Base-by-base conservation (phyloP, 2,329 filamentous ascomycete species). In the Ascocoryne sarcoides region DNA sequence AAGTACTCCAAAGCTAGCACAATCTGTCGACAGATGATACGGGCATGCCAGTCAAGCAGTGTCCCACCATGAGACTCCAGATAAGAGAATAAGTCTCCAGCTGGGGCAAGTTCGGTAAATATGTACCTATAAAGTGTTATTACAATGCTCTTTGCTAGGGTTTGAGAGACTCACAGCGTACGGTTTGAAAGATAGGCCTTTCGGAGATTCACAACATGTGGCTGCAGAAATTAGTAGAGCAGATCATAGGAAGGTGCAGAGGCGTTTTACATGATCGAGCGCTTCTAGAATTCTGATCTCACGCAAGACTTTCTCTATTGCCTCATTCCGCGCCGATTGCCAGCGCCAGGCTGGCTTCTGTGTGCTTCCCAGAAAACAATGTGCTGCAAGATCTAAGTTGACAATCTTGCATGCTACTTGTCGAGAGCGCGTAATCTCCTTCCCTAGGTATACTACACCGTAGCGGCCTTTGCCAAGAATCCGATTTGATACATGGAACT, bases 381-480 rank as follows among this genome's bases (percentile, higher is more conserved):
- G 10, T 14, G 33, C 40, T 14, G 40, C 36, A 12, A 36, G 14
- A 3, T 64, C 62, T 2, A 82, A 52, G 39, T 73, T 64, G 37
- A 84, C 64, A 7, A 84, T 60, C 52, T 87, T 86, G 64, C 82
- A 87, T 9, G 79, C 80, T 15, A 84, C 48, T 51, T 86, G 82
- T 40, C 67, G 68, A 28, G 68, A 65, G 0, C 70, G 73, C 5
- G 57, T 58, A 17, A 63, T 56, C 12, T 83, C 68, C 2, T 69
- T 55, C 4, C 71, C 75, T 8, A 79, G 62, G 40, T 72, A 67
- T 3, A 82, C 72, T 31, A 61, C 61, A 7, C 72, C 73, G 52
- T 68, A 67, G 2, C 63, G 66, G 4, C 78, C 78, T 23, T 59
- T 53, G 4, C 78, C 77, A 17, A 82, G 62, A 2, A 67, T 54